Base-by-base conservation (phyloP, 2,329 filamentous ascomycete genomes). In the Alternaria arborescens region DNA sequence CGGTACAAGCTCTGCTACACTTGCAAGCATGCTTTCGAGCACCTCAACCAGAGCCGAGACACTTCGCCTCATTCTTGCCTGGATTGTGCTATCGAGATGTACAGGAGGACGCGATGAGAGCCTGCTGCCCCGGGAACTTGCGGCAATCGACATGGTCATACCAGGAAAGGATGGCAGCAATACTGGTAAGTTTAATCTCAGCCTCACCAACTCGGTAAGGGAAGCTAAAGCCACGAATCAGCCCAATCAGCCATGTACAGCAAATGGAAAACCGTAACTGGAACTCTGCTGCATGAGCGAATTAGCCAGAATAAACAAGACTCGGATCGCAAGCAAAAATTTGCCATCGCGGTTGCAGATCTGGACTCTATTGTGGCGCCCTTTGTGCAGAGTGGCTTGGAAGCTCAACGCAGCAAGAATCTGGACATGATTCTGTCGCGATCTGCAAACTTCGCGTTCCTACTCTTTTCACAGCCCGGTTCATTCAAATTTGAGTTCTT, bases 351-450 rank as follows among this genome's bases (percentile, higher is more conserved):
- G 2, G 52, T 69, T 26, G 52, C 40, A 14, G 60, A 61, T 11
- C 52, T 74, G 2, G 68, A 77, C 20, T 36, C 60, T 1, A 42
- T 77, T 34, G 52, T 77, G 38, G 58, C 48, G 2, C 71, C 71
- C 6, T 74, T 71, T 28, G 58, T 69, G 32, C 60, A 66, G 41
- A 58, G 38, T 12, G 30, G 65, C n/a, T 61, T 72, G 26, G 60
- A 54, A 7, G 52, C 40, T 41, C 57, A 71, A 46, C 66, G 75
- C 2, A 58, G 57, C 3, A 65, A 58, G 24, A 76, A 78, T 53
- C 53, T 78, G 16, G 65, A 75, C 43, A 69, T 73, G 64, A 73
- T 78, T 11, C 54, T 76, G 16, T 65, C 66, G 26, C 71, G 71
- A 12, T 66, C 73, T 14, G 70, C 72, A 8, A 62, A 66, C 8